Percentiles rank a stretch among this genome's conserved stretches.
Evolutionary conservation across 2,329 filamentous ascomycete species (phyloP).

Genomic region (Ceratocystiopsis minuta): DNA sequence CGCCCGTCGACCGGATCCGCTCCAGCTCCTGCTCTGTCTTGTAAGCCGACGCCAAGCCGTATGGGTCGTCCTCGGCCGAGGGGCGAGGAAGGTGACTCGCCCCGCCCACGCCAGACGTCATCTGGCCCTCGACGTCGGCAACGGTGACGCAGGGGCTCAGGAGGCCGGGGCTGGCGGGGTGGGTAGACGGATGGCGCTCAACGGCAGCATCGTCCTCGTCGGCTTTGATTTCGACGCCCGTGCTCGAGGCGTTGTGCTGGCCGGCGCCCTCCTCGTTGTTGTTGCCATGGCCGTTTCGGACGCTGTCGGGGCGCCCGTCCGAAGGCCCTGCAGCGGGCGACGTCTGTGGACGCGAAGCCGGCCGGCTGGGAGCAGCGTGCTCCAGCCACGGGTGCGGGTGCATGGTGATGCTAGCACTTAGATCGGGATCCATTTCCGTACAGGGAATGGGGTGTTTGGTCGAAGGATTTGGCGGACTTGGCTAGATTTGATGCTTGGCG

Average conservation of each 20-base stretch:
- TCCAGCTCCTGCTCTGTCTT: constrained; percentile 64
- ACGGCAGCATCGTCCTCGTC: constrained; percentile 19
- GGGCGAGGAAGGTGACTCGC: constrained; percentile 36
- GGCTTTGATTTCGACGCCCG: constrained; percentile 23
- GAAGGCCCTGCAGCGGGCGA: constrained; percentile 1
- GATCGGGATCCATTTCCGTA: constrained; percentile 15
- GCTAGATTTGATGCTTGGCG: neutral
- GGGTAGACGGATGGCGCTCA: constrained; percentile 21
- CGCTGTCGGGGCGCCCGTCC: constrained; percentile 9
- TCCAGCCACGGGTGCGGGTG: constrained; percentile 22
- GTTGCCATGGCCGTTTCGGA: constrained; percentile 12
- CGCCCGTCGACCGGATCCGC: constrained; percentile 62
- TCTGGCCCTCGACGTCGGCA: constrained; percentile 35
- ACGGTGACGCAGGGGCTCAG: constrained; percentile 4
- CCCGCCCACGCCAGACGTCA: constrained; percentile 15
- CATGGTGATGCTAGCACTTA: constrained; percentile 15
- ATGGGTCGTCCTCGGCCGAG: constrained; percentile 56
- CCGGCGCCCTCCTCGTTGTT: constrained; percentile 15
- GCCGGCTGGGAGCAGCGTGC: constrained; percentile 14
- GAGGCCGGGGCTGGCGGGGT: constrained; percentile 1
- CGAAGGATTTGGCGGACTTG: neutral
- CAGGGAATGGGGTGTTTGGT: too few species aligned
- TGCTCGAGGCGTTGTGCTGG: constrained; percentile 22
- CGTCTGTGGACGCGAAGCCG: constrained; percentile 13
- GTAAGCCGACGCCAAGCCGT: constrained; percentile 56